A percentile compares a stretch with the other conserved stretches of the same genome.
These are phyloP conservation scores for Astraeus odoratus DNA, from an alignment of 768 basidiomycete genomes.

Conservation along the genomic window DNA sequence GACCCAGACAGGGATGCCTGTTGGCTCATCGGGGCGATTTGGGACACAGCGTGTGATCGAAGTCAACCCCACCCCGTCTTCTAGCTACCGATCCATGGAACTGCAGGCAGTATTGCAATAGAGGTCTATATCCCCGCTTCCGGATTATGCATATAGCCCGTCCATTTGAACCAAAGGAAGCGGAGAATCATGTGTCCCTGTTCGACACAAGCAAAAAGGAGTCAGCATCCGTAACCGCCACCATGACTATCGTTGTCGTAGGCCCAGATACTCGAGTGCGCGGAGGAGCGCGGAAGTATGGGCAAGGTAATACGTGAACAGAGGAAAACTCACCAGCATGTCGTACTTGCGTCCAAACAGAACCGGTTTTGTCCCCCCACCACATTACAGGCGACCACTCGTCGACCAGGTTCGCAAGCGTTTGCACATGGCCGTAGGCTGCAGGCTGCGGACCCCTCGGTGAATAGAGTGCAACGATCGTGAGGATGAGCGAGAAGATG, in stretches of 20 bases:
- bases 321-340: constrained; percentile 17
- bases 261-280: neutral
- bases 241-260: neutral
- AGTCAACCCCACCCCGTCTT: no score
- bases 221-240: neutral
- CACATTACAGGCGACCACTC: constrained; percentile 30
- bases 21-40: no score
- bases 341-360: neutral
- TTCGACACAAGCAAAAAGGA: neutral
- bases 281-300: no score
- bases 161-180: constrained; percentile 17
- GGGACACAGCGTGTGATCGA: no score
- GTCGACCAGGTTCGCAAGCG: constrained; percentile 28
- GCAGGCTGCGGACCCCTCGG: constrained; percentile 23
- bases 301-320: neutral
- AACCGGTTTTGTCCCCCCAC: constrained; percentile 21
- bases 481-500: constrained; percentile 16
- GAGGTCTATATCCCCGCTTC: neutral
- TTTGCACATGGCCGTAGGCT: constrained; percentile 29
- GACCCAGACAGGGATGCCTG: no score
- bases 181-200: constrained; percentile 20
- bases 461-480: constrained; percentile 4
- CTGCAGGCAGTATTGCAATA: neutral
- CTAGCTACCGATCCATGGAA: neutral
- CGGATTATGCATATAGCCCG: constrained; percentile 12